Percentiles rank a stretch among this genome's conserved stretches.
phyloP scores from a whole-genome alignment of 2,329 filamentous ascomycete species.

The Fusarium sp. region DNA sequence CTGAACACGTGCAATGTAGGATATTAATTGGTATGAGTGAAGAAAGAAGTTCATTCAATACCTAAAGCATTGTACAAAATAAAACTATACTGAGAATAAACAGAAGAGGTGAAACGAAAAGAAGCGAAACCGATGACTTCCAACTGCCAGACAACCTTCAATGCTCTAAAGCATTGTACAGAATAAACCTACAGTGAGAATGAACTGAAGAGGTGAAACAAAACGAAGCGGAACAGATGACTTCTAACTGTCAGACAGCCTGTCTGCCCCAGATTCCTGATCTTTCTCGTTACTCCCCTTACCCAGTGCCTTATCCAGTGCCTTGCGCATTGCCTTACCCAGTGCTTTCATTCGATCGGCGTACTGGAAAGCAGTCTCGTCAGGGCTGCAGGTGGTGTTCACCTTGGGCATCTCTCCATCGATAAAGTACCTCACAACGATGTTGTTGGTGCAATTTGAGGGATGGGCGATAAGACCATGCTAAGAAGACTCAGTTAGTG shows the following conservation, averaged over 20 bases:
- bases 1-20: not conserved
- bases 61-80: no score
- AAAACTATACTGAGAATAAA: no score
- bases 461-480: not conserved
- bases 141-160: no score
- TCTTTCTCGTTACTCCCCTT: not conserved
- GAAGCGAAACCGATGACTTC: no score
- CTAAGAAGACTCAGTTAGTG: not conserved
- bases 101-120: no score
- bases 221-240: not conserved
- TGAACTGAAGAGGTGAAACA: not conserved
- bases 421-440: not conserved
- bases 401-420: not conserved
- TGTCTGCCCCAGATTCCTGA: not conserved
- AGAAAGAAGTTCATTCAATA: not conserved
- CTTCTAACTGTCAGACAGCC: not conserved
- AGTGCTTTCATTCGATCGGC: not conserved
- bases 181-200: not conserved
- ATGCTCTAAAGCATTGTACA: not conserved
- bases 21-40: not conserved
- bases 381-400: not conserved
- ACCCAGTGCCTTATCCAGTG: no score
- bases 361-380: not conserved
- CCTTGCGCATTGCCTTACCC: no score
- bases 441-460: constrained; percentile 1